Evolutionary conservation across 2,329 filamentous ascomycete genomes (phyloP).

Genomic region (Ophiostoma ips): DNA sequence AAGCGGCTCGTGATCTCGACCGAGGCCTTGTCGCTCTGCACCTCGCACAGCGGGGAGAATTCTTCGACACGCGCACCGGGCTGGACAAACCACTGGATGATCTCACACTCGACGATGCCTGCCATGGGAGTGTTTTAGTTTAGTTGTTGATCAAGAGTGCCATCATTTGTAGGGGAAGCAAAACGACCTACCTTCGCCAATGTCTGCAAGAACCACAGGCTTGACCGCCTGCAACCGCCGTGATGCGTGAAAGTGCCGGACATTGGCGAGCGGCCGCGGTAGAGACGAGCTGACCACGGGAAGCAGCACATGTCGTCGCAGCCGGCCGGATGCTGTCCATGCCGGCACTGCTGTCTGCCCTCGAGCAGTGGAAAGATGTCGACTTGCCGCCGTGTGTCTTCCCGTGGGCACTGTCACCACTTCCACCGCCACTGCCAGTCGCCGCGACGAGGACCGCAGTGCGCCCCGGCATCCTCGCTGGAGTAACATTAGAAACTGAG

Average conservation of each 20-base stretch:
- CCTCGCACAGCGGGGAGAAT: constrained; percentile 94
- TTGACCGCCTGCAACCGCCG: constrained; percentile 46
- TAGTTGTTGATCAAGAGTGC: neutral
- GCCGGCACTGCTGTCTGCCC: neutral
- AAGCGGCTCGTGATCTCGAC: constrained; percentile 92
- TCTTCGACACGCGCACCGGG: constrained; percentile 91
- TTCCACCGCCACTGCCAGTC: neutral
- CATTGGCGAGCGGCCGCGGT: neutral
- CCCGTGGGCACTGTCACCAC: neutral
- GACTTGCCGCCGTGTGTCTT: too few species aligned
- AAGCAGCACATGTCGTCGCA: neutral
- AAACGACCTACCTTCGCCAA: constrained; percentile 54
- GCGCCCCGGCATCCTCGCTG: constrained; percentile 33
- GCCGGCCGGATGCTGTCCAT: neutral
- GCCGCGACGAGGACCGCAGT: constrained; percentile 26
- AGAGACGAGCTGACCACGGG: neutral
- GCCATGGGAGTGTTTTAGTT: too few species aligned
- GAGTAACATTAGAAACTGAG: constrained; percentile 35
- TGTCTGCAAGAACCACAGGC: constrained; percentile 71
- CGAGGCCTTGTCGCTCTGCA: constrained; percentile 91
- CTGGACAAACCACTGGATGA: constrained; percentile 99
- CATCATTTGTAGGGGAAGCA: neutral
- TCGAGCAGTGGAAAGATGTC: too few species aligned
- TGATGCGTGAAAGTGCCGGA: constrained; percentile 37
- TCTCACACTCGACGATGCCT: constrained; percentile 97